phyloP scores from a whole-genome alignment of 768 basidiomycete genomes.

The Calocybe indica region DNA sequence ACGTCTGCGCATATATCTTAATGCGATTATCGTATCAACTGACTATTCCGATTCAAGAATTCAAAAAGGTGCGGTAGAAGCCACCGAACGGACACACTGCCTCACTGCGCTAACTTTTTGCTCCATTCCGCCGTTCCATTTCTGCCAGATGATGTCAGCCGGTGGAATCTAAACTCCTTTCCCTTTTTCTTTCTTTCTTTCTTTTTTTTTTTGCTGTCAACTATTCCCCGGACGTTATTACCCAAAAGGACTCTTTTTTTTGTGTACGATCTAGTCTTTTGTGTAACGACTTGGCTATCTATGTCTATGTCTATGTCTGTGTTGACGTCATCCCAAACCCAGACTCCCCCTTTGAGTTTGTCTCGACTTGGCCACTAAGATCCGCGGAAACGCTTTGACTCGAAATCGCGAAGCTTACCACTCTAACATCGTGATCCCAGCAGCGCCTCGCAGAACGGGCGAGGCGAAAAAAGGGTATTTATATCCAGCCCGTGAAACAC shows the following conservation, averaged over 20 bases:
- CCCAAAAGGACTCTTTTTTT: no score
- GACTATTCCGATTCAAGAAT: conserved; percentile 40
- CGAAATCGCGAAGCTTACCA: no score
- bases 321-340: no score
- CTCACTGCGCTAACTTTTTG: not conserved
- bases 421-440: not conserved
- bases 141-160: not conserved
- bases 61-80: conserved; percentile 80
- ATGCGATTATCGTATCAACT: conserved; percentile 3
- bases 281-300: no score
- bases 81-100: conserved; percentile 18
- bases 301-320: no score
- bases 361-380: no score
- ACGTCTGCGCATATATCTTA: conserved; percentile 12
- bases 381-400: no score
- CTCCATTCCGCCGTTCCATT: not conserved
- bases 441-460: not conserved
- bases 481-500: not conserved
- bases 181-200: no score
- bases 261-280: no score
- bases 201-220: not conserved
- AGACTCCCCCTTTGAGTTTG: no score
- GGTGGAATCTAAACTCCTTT: not conserved
- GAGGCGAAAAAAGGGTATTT: not conserved
- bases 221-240: not conserved